Conservation (phyloP, 1,284 basidiomycete genomes). For the Polyporus tsugae region DNA sequence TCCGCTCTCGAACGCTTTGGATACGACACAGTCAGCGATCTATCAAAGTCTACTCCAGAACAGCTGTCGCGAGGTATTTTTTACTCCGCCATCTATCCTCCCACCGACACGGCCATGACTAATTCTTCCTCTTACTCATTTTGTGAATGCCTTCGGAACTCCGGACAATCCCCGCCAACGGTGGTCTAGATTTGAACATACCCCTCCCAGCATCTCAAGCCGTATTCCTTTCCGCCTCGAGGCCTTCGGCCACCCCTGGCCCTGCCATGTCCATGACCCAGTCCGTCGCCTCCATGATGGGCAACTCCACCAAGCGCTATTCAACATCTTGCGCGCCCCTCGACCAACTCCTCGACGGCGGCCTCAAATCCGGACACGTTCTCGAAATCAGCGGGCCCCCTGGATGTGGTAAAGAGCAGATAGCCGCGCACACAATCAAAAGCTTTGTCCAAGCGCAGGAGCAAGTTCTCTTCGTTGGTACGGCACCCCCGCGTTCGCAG, state of each 20-base stretch:
- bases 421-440: conserved; percentile 58
- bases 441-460: conserved; percentile 55
- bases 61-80: conserved; percentile 52
- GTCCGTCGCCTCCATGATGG: conserved; percentile 59
- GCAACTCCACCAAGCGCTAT: conserved; percentile 41
- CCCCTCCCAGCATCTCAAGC: conserved; percentile 51
- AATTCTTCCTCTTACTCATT: background rate
- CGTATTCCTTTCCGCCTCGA: conserved; percentile 50
- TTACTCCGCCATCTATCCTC: conserved; percentile 15
- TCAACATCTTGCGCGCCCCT: conserved; percentile 57
- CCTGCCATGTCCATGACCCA: conserved; percentile 56
- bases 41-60: conserved; percentile 49
- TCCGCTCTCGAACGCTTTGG: conserved; percentile 55
- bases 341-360: conserved; percentile 67
- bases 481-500: conserved; percentile 30
- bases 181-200: conserved; percentile 54
- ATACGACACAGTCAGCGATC: conserved; percentile 58
- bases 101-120: background rate
- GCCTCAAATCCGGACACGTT: conserved; percentile 64
- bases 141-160: conserved; percentile 13
- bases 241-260: conserved; percentile 36
- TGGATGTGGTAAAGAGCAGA: conserved; percentile 66
- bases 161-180: conserved; percentile 4
- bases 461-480: conserved; percentile 71
- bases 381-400: conserved; percentile 80